Base-by-base conservation (phyloP, 768 basidiomycete species). In the Lentinula sp. region DNA sequence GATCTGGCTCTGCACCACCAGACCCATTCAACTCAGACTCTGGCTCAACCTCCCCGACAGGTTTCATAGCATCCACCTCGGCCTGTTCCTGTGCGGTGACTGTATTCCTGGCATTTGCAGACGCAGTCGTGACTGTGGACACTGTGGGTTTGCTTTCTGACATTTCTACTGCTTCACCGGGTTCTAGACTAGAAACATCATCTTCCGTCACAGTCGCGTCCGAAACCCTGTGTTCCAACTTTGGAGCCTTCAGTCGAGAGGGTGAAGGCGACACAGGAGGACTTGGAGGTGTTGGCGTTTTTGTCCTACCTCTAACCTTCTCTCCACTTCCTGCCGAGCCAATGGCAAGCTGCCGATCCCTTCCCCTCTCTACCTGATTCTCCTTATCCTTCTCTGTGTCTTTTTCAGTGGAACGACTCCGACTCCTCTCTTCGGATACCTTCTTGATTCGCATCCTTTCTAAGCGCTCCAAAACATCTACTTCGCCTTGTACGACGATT, bases 401-500 rank as follows among this genome's bases (percentile, higher is more conserved):
- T 54, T 39, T 35, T 18, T 43, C 89, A 78, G 63, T 83, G 79
- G 65, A 87, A 84, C 1, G 87, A 83, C 63, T 82, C 79, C 46
- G 88, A 79, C 52, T 50, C 39, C 34, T 39, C 49, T 60, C 50
- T 31, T 31, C 23, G 84, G 76, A 8, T 89, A 73, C 7, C 88
- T 89, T 89, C 6, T 70, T 66, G 18, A 80, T 78, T 68, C 91
- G 87, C 28, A 82, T 80, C 23, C 87, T 76, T 32, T 84, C 76
- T 37, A 59, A 28, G 23, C 55, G 37, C 40, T 56, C 55, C 57
- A 91, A 83, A n/a, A 87, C 77, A 67, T 96, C 94, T 28, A 94
- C 76, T 76, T 97, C 95, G 43, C 95, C 95, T 70, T 93, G 91
- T 0, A 97, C 95, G 23, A 87, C 81, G 23, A 93, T 77, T 4